A percentile compares a stretch with the other conserved stretches of the same genome.
Evolutionary conservation across 331 rosid genomes (phyloP).

Genomic region (Rosa hybrid): DNA sequence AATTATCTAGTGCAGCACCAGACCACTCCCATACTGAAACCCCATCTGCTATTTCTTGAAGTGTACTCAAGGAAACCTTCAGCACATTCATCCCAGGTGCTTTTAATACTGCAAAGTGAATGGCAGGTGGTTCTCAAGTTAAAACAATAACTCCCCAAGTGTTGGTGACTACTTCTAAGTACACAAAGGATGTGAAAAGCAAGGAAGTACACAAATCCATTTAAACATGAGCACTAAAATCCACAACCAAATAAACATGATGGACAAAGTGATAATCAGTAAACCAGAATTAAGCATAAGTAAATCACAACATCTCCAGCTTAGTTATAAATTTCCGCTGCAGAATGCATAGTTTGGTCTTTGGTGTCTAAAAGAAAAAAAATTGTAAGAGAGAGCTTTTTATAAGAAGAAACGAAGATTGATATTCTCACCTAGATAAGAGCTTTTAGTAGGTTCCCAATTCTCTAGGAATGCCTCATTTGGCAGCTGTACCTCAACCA

Average conservation of each 20-base stretch:
- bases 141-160: not conserved
- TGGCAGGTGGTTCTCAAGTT: constrained; percentile 12
- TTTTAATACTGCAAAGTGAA: constrained; percentile 59
- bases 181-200: not conserved
- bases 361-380: not conserved
- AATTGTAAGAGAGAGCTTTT: too few relatives aligned
- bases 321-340: not conserved
- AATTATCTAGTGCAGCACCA: constrained; percentile 70
- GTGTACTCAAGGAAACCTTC: constrained; percentile 56
- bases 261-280: not conserved
- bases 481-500: constrained; percentile 61
- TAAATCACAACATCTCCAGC: not conserved
- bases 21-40: constrained; percentile 91
- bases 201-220: not conserved
- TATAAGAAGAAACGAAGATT: not conserved
- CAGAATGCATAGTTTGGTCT: not conserved
- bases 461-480: constrained; percentile 53
- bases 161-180: not conserved
- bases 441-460: constrained; percentile 54
- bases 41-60: constrained; percentile 47
- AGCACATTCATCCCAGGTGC: constrained; percentile 90
- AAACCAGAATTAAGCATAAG: not conserved
- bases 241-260: not conserved
- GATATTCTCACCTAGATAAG: constrained; percentile 54
- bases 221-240: not conserved